phyloP scores from a whole-genome alignment of 2,329 filamentous ascomycete genomes.

The Nemania sp. region DNA sequence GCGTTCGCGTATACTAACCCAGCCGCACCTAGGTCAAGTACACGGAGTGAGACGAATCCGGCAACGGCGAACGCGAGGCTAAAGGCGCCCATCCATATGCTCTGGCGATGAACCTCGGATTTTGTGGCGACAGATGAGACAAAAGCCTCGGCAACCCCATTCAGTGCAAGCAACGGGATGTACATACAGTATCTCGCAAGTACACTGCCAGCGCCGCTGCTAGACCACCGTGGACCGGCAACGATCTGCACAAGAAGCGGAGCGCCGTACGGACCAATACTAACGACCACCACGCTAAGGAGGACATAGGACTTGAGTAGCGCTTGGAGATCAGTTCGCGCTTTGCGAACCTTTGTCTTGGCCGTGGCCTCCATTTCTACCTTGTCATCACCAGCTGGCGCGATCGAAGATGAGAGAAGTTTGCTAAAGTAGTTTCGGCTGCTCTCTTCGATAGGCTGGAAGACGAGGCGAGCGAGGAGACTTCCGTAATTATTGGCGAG shows the following conservation, averaged over 20 bases:
- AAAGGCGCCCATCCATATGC: conserved; percentile 85
- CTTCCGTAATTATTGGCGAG: conserved; percentile 95
- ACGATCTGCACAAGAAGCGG: conserved; percentile 79
- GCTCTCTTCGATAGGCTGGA: conserved; percentile 96
- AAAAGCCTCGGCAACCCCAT: conserved; percentile 92
- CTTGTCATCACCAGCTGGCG: conserved; percentile 35
- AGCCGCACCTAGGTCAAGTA: conserved; percentile 76
- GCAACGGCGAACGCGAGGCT: conserved; percentile 79
- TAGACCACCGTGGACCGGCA: conserved; percentile 81
- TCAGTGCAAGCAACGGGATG: conserved; percentile 90
- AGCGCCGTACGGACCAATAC: conserved; percentile 80
- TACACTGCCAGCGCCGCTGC: conserved; percentile 77
- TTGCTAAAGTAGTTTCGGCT: conserved; percentile 90
- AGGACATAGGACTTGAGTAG: conserved; percentile 81
- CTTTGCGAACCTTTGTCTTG: conserved; percentile 53
- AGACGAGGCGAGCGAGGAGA: conserved; percentile 85
- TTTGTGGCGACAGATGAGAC: conserved; percentile 87
- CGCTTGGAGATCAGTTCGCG: conserved; percentile 66
- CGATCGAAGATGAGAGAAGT: conserved; percentile 65
- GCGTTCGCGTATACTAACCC: conserved; percentile 89
- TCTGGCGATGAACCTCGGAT: conserved; percentile 80
- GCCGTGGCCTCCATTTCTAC: conserved; percentile 21
- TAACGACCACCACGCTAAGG: conserved; percentile 74
- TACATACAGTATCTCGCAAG: conserved; percentile 90
- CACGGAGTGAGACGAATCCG: conserved; percentile 79